Conservation (phyloP, 2,329 filamentous ascomycete genomes). For the Graphiopsis chlorocephala region DNA sequence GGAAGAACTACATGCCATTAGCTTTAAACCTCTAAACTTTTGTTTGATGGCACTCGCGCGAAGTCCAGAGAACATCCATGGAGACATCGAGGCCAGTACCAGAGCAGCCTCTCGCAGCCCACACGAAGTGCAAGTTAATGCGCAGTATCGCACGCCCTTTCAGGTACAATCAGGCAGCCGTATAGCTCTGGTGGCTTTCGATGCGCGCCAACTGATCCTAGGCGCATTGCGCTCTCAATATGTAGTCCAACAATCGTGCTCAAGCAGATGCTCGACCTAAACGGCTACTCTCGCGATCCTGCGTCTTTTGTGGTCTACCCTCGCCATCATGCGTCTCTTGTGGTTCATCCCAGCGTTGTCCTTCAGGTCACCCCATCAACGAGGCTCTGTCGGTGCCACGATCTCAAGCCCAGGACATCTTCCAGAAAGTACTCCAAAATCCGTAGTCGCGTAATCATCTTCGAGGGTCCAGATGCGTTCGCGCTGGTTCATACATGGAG, state of each 20-base stretch:
- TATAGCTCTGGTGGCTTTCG: background rate
- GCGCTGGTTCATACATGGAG: background rate
- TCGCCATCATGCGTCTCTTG: background rate
- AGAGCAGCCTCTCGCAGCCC: background rate
- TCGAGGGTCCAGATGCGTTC: background rate
- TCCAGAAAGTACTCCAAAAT: background rate
- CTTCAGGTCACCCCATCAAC: background rate
- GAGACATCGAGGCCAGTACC: background rate
- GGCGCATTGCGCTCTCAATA: background rate
- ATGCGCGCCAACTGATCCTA: background rate
- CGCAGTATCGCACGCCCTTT: background rate
- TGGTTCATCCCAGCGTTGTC: background rate
- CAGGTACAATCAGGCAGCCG: background rate
- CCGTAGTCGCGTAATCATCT: background rate
- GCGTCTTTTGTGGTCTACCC: background rate
- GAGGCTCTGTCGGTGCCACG: background rate
- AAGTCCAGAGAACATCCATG: background rate
- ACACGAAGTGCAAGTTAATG: background rate
- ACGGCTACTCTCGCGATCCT: background rate
- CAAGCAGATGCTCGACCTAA: background rate
- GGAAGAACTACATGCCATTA: slow-evolving; percentile 7
- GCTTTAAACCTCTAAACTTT: background rate
- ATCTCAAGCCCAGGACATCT: background rate
- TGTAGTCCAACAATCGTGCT: background rate
- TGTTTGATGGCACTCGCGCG: background rate